phyloP scores from a whole-genome alignment of 306 rosid species.

The Ormosia emarginata region DNA sequence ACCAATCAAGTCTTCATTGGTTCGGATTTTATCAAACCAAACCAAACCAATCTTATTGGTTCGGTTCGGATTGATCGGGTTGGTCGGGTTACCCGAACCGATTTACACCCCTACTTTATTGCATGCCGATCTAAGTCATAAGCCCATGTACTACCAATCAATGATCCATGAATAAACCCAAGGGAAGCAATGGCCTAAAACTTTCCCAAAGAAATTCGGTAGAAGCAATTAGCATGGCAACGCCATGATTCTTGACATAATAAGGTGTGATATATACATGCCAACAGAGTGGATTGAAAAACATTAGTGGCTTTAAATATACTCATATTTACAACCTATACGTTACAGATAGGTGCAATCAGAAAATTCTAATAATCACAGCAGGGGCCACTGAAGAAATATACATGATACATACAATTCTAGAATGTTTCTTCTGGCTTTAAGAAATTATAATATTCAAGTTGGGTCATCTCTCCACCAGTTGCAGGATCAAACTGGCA shows the following conservation, averaged over 20 bases:
- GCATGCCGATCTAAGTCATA: not conserved
- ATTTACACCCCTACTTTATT: too few relatives aligned
- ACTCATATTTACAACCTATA: conserved; percentile 31
- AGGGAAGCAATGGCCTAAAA: not conserved
- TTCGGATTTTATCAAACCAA: too few relatives aligned
- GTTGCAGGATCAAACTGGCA: conserved; percentile 62
- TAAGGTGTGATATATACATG: conserved; percentile 5
- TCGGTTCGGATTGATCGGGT: too few relatives aligned
- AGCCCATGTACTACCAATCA: not conserved
- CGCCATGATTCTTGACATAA: not conserved
- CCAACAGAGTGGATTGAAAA: not conserved
- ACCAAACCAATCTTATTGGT: too few relatives aligned
- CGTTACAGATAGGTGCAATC: not conserved
- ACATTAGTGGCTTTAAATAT: not conserved
- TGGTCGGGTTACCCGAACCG: too few relatives aligned
- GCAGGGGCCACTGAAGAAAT: conserved; percentile 3
- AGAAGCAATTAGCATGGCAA: not conserved
- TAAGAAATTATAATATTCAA: conserved; percentile 65
- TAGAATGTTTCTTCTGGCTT: conserved; percentile 64
- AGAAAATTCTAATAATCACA: conserved; percentile 26
- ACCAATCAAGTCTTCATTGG: too few relatives aligned
- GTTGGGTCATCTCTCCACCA: conserved; percentile 82
- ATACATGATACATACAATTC: conserved; percentile 20
- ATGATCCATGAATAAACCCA: not conserved
- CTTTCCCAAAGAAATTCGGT: not conserved